phyloP scores from a whole-genome alignment of 495 filamentous ascomycete genomes.

The Talaromyces thailandensis region DNA sequence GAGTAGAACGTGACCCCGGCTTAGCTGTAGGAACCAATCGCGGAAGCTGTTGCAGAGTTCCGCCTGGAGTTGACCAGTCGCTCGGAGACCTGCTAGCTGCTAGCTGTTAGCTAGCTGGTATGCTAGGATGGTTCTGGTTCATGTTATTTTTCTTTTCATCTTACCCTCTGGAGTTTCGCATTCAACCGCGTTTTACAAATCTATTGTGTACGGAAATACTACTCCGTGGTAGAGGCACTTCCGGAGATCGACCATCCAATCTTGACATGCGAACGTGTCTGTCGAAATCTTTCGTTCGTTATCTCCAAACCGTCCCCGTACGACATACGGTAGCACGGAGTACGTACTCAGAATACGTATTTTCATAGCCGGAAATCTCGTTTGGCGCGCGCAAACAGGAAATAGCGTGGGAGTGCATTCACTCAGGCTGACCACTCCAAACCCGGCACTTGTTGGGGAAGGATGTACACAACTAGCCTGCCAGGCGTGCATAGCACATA shows the following conservation, averaged over 20 bases:
- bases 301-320: not conserved
- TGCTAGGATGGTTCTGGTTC: not conserved
- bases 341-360: not conserved
- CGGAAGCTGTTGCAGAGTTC: slow-evolving; percentile 4
- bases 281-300: not conserved
- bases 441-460: not conserved
- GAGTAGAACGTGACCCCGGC: not conserved
- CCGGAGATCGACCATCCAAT: not conserved
- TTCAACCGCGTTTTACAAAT: not conserved
- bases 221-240: not conserved
- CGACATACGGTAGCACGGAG: not conserved
- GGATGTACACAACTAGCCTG: not conserved
- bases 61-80: slow-evolving; percentile 6
- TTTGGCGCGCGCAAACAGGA: not conserved
- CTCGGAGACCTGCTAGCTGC: slow-evolving; percentile 4
- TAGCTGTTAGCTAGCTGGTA: not conserved
- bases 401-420: not conserved
- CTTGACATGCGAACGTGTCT: not conserved
- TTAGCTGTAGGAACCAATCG: slow-evolving; percentile 3
- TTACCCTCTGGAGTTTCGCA: not conserved
- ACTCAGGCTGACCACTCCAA: not conserved
- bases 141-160: not conserved
- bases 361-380: not conserved
- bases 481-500: not conserved
- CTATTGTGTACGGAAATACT: not conserved